These are phyloP conservation scores for Solanum pinnatisectum DNA, from an alignment of 257 asterid genomes.

Conservation along the genomic window DNA sequence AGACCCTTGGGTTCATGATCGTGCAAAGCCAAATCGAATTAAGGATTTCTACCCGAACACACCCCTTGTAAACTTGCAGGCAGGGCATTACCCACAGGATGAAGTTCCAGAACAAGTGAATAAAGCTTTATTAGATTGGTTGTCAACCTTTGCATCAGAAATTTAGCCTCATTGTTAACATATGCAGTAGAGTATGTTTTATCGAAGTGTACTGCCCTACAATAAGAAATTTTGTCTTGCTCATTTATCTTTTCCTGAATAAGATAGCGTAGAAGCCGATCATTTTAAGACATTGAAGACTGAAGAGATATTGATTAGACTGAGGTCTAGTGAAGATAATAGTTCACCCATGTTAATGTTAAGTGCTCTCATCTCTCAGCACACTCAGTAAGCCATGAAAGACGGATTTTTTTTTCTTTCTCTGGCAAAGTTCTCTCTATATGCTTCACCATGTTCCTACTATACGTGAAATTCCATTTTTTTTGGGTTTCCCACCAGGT, in stretches of 20 bases:
- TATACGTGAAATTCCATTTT: neutral
- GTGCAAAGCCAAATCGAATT: conserved; percentile 63
- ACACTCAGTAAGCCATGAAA: neutral
- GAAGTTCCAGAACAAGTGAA: conserved; percentile 88
- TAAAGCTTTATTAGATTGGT: conserved; percentile 75
- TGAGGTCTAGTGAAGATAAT: neutral
- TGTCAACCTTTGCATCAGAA: conserved; percentile 21
- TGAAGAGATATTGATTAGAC: neutral
- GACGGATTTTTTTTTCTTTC: neutral
- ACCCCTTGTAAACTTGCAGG: conserved; percentile 59
- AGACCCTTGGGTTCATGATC: conserved; percentile 82
- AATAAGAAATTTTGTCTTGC: neutral
- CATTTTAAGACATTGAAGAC: neutral
- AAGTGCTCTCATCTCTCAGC: neutral
- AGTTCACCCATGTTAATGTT: neutral
- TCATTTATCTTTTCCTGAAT: neutral
- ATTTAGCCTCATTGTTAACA: neutral
- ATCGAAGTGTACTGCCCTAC: neutral
- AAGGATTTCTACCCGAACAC: conserved; percentile 66
- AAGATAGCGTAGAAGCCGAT: neutral
- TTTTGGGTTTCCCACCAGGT: too few species aligned
- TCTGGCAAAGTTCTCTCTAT: neutral
- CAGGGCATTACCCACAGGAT: conserved; percentile 95
- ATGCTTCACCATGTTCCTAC: neutral
- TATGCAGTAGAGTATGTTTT: neutral